Evolutionary conservation across 2,329 filamentous ascomycete genomes (phyloP).

Genomic region (Neophaeococcomyces mojaviensis): DNA sequence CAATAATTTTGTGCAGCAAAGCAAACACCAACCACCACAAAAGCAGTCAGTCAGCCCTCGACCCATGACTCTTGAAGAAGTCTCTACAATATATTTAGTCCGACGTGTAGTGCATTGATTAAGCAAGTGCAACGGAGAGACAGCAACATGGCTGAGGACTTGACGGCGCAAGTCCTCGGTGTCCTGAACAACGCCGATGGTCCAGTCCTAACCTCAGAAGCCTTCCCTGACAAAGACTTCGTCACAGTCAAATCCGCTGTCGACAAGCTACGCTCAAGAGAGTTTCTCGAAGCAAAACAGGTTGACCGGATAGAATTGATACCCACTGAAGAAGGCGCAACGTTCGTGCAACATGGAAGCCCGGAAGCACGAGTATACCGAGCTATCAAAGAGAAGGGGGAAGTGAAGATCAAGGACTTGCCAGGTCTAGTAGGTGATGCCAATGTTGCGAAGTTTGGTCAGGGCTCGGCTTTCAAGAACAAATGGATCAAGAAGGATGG

Average conservation of each 20-base stretch:
- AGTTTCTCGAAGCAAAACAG: slow-evolving; percentile 80
- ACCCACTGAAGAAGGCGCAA: slow-evolving; percentile 66
- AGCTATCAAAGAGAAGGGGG: slow-evolving; percentile 70
- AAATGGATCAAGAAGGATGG: slow-evolving; percentile 61
- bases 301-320: slow-evolving; percentile 70
- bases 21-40: too few species aligned
- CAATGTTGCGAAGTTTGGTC: slow-evolving; percentile 58
- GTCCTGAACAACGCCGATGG: slow-evolving; percentile 54
- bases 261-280: slow-evolving; percentile 74
- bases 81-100: too few species aligned
- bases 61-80: too few species aligned
- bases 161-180: slow-evolving; percentile 46
- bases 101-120: background rate
- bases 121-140: background rate
- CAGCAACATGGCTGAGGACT: slow-evolving; percentile 21
- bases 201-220: slow-evolving; percentile 59
- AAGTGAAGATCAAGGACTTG: slow-evolving; percentile 59
- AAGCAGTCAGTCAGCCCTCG: too few species aligned
- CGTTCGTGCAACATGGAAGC: slow-evolving; percentile 66
- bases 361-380: slow-evolving; percentile 79
- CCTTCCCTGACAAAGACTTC: slow-evolving; percentile 60
- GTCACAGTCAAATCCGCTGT: slow-evolving; percentile 74
- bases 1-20: too few species aligned
- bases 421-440: slow-evolving; percentile 39
- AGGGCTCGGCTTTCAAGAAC: slow-evolving; percentile 83